A percentile compares a stretch with the other conserved stretches of the same genome.
Evolutionary conservation across 108 stramenopile genomes (phyloP).

Genomic region (Conticribra weissflogii): DNA sequence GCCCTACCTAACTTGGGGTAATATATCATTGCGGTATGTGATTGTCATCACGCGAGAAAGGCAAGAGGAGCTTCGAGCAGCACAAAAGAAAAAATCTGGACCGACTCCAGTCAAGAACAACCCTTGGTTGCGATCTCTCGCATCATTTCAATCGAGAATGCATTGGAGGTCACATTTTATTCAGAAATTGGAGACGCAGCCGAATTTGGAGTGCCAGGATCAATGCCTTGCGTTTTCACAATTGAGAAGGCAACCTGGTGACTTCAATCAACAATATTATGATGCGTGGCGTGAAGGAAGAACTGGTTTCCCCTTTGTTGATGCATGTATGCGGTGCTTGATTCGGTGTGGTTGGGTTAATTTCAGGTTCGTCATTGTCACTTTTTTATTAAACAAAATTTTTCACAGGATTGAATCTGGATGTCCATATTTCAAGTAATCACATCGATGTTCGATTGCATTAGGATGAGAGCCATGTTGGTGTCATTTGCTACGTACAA

Average conservation of each 20-base stretch:
- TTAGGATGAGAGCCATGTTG: conserved; percentile 80
- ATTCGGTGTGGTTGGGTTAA: conserved; percentile 68
- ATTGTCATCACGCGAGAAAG: conserved; percentile 36
- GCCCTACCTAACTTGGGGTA: conserved; percentile 70
- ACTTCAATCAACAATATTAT: conserved; percentile 62
- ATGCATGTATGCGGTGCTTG: conserved; percentile 79
- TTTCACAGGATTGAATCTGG: no score
- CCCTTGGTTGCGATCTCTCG: conserved; percentile 64
- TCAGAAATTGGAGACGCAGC: conserved; percentile 74
- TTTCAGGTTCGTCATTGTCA: no score
- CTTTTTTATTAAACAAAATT: no score
- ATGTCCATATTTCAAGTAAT: no score
- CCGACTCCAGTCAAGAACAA: conserved; percentile 6
- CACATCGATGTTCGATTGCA: no score
- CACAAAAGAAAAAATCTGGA: conserved; percentile 28
- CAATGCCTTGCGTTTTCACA: conserved; percentile 61
- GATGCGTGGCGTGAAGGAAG: conserved; percentile 61
- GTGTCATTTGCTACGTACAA: conserved; percentile 79
- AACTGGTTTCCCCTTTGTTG: conserved; percentile 73
- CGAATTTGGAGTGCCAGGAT: conserved; percentile 56
- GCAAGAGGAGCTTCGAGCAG: conserved; percentile 48
- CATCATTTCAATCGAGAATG: conserved; percentile 66
- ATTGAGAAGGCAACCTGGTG: conserved; percentile 59
- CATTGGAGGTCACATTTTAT: conserved; percentile 80
- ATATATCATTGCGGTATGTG: conserved; percentile 62